These are phyloP conservation scores for Penicillium sp. DNA, from an alignment of 2,329 filamentous ascomycete genomes.

Conservation along the genomic window DNA sequence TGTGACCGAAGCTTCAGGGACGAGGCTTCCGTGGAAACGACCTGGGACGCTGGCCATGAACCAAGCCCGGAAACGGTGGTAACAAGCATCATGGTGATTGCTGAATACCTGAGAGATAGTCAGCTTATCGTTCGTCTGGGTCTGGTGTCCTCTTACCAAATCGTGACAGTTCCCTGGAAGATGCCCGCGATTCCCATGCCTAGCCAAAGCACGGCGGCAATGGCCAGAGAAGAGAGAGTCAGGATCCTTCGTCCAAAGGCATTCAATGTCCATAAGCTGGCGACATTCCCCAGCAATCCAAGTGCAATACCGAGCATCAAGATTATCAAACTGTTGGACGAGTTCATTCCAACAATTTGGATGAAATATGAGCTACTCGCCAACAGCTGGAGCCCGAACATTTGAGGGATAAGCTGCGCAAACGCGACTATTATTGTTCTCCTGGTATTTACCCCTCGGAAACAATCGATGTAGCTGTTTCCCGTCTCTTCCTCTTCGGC, in stretches of 20 bases:
- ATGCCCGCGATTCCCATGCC: conserved; percentile 50
- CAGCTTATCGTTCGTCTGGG: neutral
- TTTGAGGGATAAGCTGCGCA: conserved; percentile 43
- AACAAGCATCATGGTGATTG: conserved; percentile 45
- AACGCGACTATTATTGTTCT: conserved; percentile 33
- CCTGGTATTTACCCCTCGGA: conserved; percentile 20
- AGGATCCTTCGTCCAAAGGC: conserved; percentile 43
- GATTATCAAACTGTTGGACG: conserved; percentile 39
- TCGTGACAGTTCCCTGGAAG: conserved; percentile 37
- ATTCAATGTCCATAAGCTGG: conserved; percentile 47
- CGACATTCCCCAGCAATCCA: conserved; percentile 46
- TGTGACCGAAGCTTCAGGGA: conserved; percentile 36
- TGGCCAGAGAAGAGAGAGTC: conserved; percentile 37
- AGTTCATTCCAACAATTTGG: conserved; percentile 29
- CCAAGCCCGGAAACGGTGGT: conserved; percentile 42
- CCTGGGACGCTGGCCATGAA: conserved; percentile 36
- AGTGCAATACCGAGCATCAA: conserved; percentile 48
- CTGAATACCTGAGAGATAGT: conserved; percentile 34
- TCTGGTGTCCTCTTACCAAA: conserved; percentile 35
- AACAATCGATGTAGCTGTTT: conserved; percentile 35
- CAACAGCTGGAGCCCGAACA: conserved; percentile 49
- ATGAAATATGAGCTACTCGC: conserved; percentile 43
- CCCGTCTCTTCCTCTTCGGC: conserved; percentile 45
- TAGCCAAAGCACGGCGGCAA: conserved; percentile 42
- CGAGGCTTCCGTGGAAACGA: conserved; percentile 33